These are phyloP conservation scores for Solanum medicagineum DNA, from an alignment of 257 asterid genomes.

Conservation along the genomic window DNA sequence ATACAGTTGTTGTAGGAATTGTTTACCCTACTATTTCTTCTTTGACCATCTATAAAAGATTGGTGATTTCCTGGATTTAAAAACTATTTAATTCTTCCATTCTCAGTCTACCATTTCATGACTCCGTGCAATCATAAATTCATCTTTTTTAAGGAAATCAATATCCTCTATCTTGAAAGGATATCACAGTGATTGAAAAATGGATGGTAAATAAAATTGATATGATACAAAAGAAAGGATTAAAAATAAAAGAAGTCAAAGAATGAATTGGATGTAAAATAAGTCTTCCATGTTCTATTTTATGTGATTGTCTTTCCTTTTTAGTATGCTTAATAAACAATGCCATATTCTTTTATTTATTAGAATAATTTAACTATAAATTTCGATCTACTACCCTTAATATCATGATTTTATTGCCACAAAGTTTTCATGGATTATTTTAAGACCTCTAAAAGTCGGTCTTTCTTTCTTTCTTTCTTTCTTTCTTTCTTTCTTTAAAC, in stretches of 20 bases:
- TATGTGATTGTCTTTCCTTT: not conserved
- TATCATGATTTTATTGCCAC: not conserved
- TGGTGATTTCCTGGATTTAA: not conserved
- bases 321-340: not conserved
- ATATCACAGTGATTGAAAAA: not conserved
- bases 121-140: not conserved
- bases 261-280: not conserved
- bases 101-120: not conserved
- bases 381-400: not conserved
- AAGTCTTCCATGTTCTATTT: not conserved
- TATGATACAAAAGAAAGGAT: not conserved
- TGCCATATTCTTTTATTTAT: not conserved
- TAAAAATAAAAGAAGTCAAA: not conserved
- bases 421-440: not conserved
- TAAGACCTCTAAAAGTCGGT: not conserved
- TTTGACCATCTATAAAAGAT: not conserved
- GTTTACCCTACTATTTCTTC: not conserved
- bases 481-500: not conserved
- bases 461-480: not conserved
- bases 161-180: not conserved
- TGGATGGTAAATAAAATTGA: not conserved
- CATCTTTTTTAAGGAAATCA: not conserved
- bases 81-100: not conserved
- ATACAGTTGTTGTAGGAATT: too few species aligned
- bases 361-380: not conserved